Base-by-base conservation (phyloP, 2,329 filamentous ascomycete species). In the Mariannaea elegans region DNA sequence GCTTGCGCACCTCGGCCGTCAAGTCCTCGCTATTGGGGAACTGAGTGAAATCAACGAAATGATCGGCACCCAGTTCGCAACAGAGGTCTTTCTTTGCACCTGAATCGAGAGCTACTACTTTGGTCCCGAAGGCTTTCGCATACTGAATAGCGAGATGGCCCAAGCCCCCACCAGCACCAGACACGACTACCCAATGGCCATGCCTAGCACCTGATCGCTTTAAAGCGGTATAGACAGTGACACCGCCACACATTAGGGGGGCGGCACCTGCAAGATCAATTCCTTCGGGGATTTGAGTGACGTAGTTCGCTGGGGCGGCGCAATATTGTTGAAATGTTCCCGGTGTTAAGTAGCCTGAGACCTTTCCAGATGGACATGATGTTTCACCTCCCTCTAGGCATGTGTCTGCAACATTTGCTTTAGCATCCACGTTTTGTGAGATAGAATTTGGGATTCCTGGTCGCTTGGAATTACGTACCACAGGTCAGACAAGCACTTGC, bases 131-230 rank as follows among this genome's bases (percentile, higher is more conserved):
- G 1, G 64, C 63, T 32, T 64, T 70, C 2, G 73, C 74, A 39
- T 68, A 72, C 44, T 73, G 71, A 7, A 75, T 61, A 1, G 67
- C 72, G 36, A 75, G 56, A 39, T 68, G 65, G 10, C 71, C 72
- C 4, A 73, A 42, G 1, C 73, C 74, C 21, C 74, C 73, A 2
- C 73, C 73, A 2, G 63, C 73, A n/a, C 72, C 74, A 3, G 64
- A 62, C n/a, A 76, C 55, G 4, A 65, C 65, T 2, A 72, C 59
- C 68, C 67, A 72, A 29, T 72, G 62, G 4, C 71, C 70, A 7
- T 64, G 61, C 7, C 63, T 64, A 21, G 65, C 19, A 8, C 59
- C 59, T 8, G 54, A 42, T 5, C 27, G 19, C 18, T 56, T 44
- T 1, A 61, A n/a, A 7, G 59, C 48, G 6, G 59, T 50, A 36